Evolutionary conservation across 192 early-diverging fungal genomes (phyloP).

Genomic region (Allomyces arbusculus): DNA sequence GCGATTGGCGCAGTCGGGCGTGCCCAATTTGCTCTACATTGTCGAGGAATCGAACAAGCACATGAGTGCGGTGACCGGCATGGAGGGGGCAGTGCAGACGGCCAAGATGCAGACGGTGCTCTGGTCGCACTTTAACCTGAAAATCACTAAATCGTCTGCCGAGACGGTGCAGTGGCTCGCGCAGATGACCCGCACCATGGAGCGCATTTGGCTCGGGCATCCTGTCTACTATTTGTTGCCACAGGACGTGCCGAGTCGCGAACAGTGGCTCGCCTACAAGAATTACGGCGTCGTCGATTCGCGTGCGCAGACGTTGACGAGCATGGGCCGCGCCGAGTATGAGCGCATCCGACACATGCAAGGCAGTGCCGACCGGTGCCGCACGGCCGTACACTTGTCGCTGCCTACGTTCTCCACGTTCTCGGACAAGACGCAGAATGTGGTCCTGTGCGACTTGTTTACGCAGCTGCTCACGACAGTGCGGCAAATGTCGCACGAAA

Average conservation of each 20-base stretch:
- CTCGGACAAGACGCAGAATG: slow-evolving; percentile 50
- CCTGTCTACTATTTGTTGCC: neutral
- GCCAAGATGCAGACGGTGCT: neutral
- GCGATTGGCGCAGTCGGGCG: slow-evolving; percentile 10
- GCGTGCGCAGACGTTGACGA: neutral
- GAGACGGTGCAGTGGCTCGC: slow-evolving; percentile 1
- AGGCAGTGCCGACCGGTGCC: slow-evolving; percentile 9
- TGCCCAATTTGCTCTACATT: neutral
- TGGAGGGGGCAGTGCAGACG: neutral
- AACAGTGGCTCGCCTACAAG: slow-evolving; percentile 33
- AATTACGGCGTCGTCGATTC: slow-evolving; percentile 18
- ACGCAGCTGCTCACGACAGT: slow-evolving; percentile 66
- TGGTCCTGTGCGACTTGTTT: slow-evolving; percentile 59
- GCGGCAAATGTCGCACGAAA: slow-evolving; percentile 64
- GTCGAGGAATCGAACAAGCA: neutral
- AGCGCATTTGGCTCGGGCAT: neutral
- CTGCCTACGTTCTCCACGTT: slow-evolving; percentile 42
- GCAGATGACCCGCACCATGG: neutral
- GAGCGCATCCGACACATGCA: slow-evolving; percentile 24
- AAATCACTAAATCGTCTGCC: slow-evolving; percentile 28
- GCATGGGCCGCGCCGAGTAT: slow-evolving; percentile 8
- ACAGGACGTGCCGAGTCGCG: slow-evolving; percentile 3
- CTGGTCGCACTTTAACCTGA: slow-evolving; percentile 1
- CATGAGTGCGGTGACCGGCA: neutral
- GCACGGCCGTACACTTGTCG: slow-evolving; percentile 23